These are phyloP conservation scores for Rhizopogon parksii DNA, from an alignment of 1,284 basidiomycete genomes.

Conservation along the genomic window DNA sequence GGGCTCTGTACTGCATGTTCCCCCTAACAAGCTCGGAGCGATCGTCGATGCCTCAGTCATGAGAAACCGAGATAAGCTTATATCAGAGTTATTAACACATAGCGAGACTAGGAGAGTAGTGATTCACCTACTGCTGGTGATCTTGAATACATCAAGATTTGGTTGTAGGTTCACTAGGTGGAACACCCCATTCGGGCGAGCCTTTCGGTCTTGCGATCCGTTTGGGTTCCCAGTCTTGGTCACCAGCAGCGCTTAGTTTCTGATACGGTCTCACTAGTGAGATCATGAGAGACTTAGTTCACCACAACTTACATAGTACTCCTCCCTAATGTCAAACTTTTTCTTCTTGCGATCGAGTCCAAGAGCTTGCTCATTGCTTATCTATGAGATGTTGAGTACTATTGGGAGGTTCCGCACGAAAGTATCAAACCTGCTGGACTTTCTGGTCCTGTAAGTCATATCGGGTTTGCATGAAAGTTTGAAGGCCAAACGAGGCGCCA, in stretches of 20 bases:
- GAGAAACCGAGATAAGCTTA: too few species aligned
- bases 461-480: conserved; percentile 81
- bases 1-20: background rate
- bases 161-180: conserved; percentile 43
- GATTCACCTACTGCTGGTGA: background rate
- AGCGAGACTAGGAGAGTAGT: background rate
- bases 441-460: conserved; percentile 87
- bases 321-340: conserved; percentile 89
- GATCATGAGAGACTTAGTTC: background rate
- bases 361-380: conserved; percentile 81
- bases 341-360: conserved; percentile 74
- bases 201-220: conserved; percentile 79
- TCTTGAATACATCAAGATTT: conserved; percentile 3
- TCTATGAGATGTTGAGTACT: conserved; percentile 29
- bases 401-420: background rate
- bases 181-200: conserved; percentile 83
- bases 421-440: conserved; percentile 54
- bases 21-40: too few species aligned
- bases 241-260: conserved; percentile 56
- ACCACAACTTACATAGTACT: conserved; percentile 78
- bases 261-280: conserved; percentile 23
- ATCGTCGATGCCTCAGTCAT: too few species aligned
- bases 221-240: conserved; percentile 84
- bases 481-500: conserved; percentile 79
- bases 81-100: too few species aligned